Conservation (phyloP, 2,329 filamentous ascomycete species). For the Phialemonium atrogriseum region DNA sequence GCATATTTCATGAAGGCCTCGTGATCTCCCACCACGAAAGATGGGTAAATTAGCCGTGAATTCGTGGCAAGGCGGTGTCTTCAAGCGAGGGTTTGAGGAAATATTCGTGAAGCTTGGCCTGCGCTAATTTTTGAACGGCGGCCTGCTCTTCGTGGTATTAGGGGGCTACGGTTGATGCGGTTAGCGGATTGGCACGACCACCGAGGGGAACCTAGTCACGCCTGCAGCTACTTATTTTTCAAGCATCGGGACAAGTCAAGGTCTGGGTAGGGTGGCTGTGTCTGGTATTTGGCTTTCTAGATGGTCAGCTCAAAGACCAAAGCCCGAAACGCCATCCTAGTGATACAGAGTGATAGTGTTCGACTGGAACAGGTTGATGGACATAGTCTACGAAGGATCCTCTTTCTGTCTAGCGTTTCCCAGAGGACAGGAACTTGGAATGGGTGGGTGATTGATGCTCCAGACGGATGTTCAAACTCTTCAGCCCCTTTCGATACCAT, state of each 20-base stretch:
- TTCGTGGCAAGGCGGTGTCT: no score
- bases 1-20: no score
- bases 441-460: conserved; percentile 24
- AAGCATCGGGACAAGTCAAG: conserved; percentile 19
- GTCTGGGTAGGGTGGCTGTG: conserved; percentile 13
- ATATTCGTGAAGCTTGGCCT: no score
- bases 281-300: conserved; percentile 24
- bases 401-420: conserved; percentile 19
- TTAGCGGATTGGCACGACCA: no score
- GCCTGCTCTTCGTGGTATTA: no score
- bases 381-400: conserved; percentile 16
- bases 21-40: no score
- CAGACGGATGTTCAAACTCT: conserved; percentile 22
- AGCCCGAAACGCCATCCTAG: conserved; percentile 9
- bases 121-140: no score
- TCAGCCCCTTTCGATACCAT: conserved; percentile 13
- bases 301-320: conserved; percentile 17
- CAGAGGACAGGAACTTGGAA: conserved; percentile 7
- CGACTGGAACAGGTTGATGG: conserved; percentile 14
- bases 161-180: no score
- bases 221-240: conserved; percentile 26
- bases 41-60: no score
- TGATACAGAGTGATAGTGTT: conserved; percentile 11
- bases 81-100: no score
- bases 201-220: conserved; percentile 7